Conservation (phyloP, 176 grass and related monocot species). For the Stipa capillata region DNA sequence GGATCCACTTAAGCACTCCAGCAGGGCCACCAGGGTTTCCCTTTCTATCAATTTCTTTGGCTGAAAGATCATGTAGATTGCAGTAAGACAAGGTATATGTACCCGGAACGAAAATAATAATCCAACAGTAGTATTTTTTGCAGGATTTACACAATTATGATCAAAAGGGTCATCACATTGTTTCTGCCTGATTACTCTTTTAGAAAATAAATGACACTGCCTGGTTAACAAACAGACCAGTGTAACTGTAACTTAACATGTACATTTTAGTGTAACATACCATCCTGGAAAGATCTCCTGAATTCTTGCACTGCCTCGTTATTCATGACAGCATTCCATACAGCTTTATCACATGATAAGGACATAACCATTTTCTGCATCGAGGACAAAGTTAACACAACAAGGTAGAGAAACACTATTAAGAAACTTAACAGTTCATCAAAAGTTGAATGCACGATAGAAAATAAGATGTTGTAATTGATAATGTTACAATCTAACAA, state of each 20-base stretch:
- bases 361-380: slow-evolving; percentile 90
- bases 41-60: slow-evolving; percentile 34
- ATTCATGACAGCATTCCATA: slow-evolving; percentile 92
- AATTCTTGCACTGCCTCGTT: slow-evolving; percentile 88
- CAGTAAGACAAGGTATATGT: slow-evolving; percentile 11
- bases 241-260: not conserved
- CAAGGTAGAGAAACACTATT: not conserved
- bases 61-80: slow-evolving; percentile 21
- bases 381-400: not conserved
- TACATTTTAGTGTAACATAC: slow-evolving; percentile 14
- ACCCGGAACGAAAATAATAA: not conserved
- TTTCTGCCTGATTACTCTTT: not conserved
- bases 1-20: slow-evolving; percentile 56
- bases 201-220: not conserved
- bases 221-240: not conserved
- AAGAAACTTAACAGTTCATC: not conserved
- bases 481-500: not conserved
- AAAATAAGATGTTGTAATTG: not conserved
- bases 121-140: not conserved
- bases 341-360: slow-evolving; percentile 74
- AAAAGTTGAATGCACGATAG: not conserved
- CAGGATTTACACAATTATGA: not conserved
- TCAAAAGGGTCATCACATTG: not conserved
- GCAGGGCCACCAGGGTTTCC: slow-evolving; percentile 11
- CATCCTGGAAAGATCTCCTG: slow-evolving; percentile 58